phyloP scores from a whole-genome alignment of 331 rosid species.

The Ulmus americana region DNA sequence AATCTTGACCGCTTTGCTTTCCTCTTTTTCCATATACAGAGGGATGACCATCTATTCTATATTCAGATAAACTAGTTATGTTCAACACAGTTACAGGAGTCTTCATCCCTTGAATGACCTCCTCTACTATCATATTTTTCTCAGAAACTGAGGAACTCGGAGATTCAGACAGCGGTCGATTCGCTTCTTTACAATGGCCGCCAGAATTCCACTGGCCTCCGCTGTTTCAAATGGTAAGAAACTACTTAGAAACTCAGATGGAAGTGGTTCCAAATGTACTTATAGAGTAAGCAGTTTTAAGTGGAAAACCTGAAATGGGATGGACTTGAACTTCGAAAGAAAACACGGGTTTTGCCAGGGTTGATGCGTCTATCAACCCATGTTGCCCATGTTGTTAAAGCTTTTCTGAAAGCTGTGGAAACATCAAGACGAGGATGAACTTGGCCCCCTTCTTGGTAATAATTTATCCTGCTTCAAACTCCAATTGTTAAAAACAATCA shows the following conservation, averaged over 20 bases:
- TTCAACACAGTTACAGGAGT: slow-evolving; percentile 65
- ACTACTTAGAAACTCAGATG: slow-evolving; percentile 8
- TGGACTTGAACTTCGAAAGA: slow-evolving; percentile 83
- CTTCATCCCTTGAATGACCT: slow-evolving; percentile 62
- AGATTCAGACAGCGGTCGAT: slow-evolving; percentile 47
- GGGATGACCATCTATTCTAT: slow-evolving; percentile 78
- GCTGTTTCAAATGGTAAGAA: slow-evolving; percentile 32
- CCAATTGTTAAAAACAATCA: background rate
- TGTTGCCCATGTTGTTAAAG: slow-evolving; percentile 72
- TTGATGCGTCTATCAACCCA: slow-evolving; percentile 72
- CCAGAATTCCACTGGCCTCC: slow-evolving; percentile 93
- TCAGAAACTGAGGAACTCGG: slow-evolving; percentile 25
- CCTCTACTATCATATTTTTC: slow-evolving; percentile 51
- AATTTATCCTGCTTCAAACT: slow-evolving; percentile 51
- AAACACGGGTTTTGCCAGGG: slow-evolving; percentile 55
- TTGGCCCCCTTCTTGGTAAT: slow-evolving; percentile 72
- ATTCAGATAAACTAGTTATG: slow-evolving; percentile 61
- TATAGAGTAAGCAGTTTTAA: background rate
- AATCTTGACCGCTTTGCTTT: slow-evolving; percentile 53
- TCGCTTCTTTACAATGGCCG: slow-evolving; percentile 74
- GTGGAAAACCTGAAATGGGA: slow-evolving; percentile 84
- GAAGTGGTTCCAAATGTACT: background rate
- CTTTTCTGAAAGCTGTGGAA: slow-evolving; percentile 60
- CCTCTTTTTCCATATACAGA: slow-evolving; percentile 55
- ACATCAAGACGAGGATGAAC: slow-evolving; percentile 71